Base-by-base conservation (phyloP, 73 alveolate species). In the Paramecium octaurelia region DNA sequence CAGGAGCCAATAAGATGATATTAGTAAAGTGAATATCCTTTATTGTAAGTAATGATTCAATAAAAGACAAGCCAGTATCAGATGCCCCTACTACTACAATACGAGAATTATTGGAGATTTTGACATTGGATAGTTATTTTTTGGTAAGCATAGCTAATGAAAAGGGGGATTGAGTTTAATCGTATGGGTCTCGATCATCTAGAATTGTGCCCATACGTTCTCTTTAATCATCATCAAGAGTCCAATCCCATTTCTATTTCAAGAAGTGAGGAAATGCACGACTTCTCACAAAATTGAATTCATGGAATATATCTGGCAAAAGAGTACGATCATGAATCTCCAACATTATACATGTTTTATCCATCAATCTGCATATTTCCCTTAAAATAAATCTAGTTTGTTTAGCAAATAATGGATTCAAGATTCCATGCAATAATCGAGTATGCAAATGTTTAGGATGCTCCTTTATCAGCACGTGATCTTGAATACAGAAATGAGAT, bases 191-290 rank as follows among this genome's bases (percentile, higher is more conserved):
- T 88, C 99, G 85, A 57, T 96, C 98, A 76, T 94, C 96, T 23
- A 96, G 85, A 18, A 89, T 90, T 71, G 94, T 97, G 58, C 96
- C 96, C 46, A 88, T 96, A 75, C 98, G 98, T 58, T 96, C 98
- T 34, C 73, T 92, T 40, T 70, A 64, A 31, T 69, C 95, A 35
- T 92, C 92, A 59, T 97, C 99, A 86, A 97, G 97, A 14, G 71
- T 68, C 43, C 71, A 89, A 85, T 98, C 99, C 99, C 99, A 98
- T 92, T 96, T 94, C 70, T 97, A 95, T 92, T 97, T 95, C 12
- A 97, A 92, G 96, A 98, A 97, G 92, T 97, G 99, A 77, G 99
- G 99, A 98, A 98, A 98, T 92, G 98, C 92, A 92, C 99, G 97
- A 24, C 97, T 88, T 68, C 99, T 96, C 7, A 98, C 99, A 85